A percentile compares a stretch with the other conserved stretches of the same genome.
Evolutionary conservation across 129 eudicot genomes (phyloP).

Genomic region (Pittosporum tobira): DNA sequence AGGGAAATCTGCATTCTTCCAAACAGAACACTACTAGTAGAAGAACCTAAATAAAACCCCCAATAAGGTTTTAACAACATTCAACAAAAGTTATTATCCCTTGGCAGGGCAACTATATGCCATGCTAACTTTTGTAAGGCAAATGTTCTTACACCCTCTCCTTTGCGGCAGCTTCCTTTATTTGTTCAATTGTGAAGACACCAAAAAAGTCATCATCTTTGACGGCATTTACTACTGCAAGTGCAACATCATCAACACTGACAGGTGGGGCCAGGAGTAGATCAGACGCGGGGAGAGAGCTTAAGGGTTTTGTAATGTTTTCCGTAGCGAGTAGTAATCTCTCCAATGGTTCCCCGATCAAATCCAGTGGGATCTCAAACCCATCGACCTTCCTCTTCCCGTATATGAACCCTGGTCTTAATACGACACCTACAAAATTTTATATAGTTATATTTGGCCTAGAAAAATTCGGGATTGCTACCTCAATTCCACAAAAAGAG

Average conservation of each 20-base stretch:
- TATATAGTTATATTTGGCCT: neutral
- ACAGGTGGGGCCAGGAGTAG: constrained; percentile 79
- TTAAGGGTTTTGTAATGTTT: constrained; percentile 67
- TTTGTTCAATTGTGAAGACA: constrained; percentile 76
- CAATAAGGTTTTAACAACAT: neutral
- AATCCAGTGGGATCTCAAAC: constrained; percentile 79
- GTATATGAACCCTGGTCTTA: constrained; percentile 89
- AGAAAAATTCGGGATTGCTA: constrained; percentile 3
- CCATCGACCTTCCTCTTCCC: constrained; percentile 91
- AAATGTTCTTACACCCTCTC: constrained; percentile 41
- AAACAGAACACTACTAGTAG: neutral
- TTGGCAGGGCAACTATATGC: neutral
- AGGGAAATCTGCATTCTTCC: too few species aligned
- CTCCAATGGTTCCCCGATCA: constrained; percentile 81
- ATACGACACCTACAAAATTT: constrained; percentile 60
- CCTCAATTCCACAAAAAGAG: too few species aligned
- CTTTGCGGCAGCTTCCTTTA: constrained; percentile 73
- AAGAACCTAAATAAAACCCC: neutral
- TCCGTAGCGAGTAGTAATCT: constrained; percentile 53
- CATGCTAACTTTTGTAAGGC: neutral
- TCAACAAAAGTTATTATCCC: neutral
- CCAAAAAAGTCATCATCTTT: constrained; percentile 87
- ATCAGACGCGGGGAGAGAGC: constrained; percentile 79
- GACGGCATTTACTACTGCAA: constrained; percentile 68
- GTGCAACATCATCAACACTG: constrained; percentile 81